These are phyloP conservation scores for Diutina ranongensis DNA, from an alignment of 1,139 yeast species.

Conservation along the genomic window DNA sequence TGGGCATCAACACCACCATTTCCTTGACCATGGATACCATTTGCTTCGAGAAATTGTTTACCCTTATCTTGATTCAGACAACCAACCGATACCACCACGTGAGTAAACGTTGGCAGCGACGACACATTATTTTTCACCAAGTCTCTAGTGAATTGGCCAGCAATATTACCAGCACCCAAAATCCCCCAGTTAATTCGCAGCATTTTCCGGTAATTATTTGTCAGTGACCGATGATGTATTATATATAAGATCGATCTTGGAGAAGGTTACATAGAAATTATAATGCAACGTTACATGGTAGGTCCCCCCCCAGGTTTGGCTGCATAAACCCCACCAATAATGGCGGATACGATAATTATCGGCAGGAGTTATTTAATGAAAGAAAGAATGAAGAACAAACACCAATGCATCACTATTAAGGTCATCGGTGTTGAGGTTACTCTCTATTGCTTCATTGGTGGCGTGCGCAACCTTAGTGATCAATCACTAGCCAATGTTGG, in stretches of 20 bases:
- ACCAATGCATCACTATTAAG: too few relatives aligned
- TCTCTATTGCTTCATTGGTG: too few relatives aligned
- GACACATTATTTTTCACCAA: constrained; percentile 18
- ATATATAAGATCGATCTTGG: too few relatives aligned
- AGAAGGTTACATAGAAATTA: not conserved
- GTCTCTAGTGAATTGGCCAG: constrained; percentile 28
- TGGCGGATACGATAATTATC: too few relatives aligned
- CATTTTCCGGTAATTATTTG: not conserved
- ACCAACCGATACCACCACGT: constrained; percentile 23
- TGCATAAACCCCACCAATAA: too few relatives aligned
- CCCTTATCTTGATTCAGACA: constrained; percentile 20
- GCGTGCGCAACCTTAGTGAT: too few relatives aligned
- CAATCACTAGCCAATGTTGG: too few relatives aligned
- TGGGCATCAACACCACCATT: constrained; percentile 15
- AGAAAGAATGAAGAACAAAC: not conserved
- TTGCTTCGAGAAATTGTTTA: constrained; percentile 14
- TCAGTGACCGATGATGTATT: not conserved
- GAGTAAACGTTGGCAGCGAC: constrained; percentile 10
- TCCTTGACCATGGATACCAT: constrained; percentile 8
- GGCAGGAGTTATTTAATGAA: too few relatives aligned
- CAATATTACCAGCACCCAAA: constrained; percentile 36
- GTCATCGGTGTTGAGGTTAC: too few relatives aligned
- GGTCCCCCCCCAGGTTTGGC: too few relatives aligned
- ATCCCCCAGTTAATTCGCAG: constrained; percentile 26
- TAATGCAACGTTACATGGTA: not conserved